Evolutionary conservation across 2,329 filamentous ascomycete genomes (phyloP).

Genomic region (Fusarium sarcochroum): DNA sequence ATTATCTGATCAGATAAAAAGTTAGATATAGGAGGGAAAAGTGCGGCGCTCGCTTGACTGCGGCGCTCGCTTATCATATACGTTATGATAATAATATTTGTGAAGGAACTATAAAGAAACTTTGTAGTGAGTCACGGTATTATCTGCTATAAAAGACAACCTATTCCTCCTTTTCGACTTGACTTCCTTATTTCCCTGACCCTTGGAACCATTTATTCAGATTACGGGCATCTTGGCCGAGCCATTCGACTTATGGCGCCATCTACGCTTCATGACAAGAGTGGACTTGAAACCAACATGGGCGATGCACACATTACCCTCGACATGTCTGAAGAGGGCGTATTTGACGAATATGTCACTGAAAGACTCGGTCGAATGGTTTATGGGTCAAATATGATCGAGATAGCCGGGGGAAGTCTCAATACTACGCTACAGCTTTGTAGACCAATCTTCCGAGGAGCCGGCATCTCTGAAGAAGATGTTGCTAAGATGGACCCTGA

Average conservation of each 20-base stretch:
- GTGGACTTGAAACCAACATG: background rate
- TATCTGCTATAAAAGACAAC: no score
- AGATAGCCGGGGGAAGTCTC: conserved; percentile 1
- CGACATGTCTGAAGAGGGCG: background rate
- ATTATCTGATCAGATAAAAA: no score
- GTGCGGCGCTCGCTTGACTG: no score
- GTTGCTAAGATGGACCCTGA: background rate
- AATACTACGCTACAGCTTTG: conserved; percentile 7
- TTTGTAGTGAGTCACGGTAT: no score
- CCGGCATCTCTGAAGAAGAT: background rate
- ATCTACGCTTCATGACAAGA: background rate
- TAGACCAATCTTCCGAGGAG: background rate
- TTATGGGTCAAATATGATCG: conserved; percentile 28
- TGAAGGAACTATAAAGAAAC: no score
- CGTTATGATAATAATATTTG: no score
- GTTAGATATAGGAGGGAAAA: no score
- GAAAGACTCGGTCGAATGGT: conserved; percentile 5
- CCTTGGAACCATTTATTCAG: no score
- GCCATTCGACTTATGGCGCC: background rate
- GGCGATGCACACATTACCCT: background rate
- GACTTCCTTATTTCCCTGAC: no score
- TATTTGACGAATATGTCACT: background rate
- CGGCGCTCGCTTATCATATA: no score
- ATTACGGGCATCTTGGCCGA: background rate
- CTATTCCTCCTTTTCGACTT: no score